Base-by-base conservation (phyloP, 163 green algal species). In the Volvox carteri region DNA sequence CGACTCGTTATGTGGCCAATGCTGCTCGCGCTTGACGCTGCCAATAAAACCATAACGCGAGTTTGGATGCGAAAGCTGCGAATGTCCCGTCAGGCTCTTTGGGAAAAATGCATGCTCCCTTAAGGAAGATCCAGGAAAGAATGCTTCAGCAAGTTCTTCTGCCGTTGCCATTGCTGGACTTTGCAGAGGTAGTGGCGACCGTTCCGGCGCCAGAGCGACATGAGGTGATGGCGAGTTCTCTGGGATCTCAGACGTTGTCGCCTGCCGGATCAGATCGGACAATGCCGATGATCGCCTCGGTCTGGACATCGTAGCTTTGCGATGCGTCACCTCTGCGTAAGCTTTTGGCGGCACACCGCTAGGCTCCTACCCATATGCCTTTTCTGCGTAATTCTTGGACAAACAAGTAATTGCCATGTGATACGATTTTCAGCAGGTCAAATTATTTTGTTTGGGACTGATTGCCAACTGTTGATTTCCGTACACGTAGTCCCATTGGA, bases 141-240 rank as follows among this genome's bases (percentile, higher is more conserved):
- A 87, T 8, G 81, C 65, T 28, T 87, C 81, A 14, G 81, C 68
- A 12, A 87, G 65, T 11, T 79, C 62, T 46, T 87, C 78, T 37
- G 58, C 50, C 9, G 28, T 70, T 50, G 52, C 18, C 42, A 1
- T 50, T 25, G 35, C 52, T 23, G 44, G 5, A 19, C n/a, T 62
- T 9, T 42, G 7, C 44, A 23, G 5, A 12, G 30, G 23, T 28
- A 41, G 73, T 44, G 42, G 25, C 6, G 44, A 4, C 37, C 70
- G 70, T 54, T 78, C 70, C 70, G 70, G 44, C 41, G 44, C 44
- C 73, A 41, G 67, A 78, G 4, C 42, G 3, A 42, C 28, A 65
- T 80, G 14, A 46, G 25, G 9, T 65, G 73, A 14, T 21, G 25
- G 70, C 30, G 70, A 35, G 14, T 1, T 65, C 0, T 80, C 73